phyloP scores from a whole-genome alignment of 176 grass and related monocot genomes.

The Oryza glumipatula region DNA sequence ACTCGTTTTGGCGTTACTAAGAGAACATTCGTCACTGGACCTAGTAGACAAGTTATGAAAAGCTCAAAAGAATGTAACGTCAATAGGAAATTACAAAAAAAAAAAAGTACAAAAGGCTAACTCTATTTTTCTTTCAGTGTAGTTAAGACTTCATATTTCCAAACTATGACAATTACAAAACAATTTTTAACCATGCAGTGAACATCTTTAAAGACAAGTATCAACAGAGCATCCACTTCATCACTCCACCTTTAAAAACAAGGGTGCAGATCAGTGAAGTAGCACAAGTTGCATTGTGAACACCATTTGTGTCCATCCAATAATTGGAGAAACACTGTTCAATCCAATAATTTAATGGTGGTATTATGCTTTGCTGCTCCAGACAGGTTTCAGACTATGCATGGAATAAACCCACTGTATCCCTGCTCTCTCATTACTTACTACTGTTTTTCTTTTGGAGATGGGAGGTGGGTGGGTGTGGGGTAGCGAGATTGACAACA shows the following conservation, averaged over 20 bases:
- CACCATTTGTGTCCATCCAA: not conserved
- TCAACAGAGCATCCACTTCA: not conserved
- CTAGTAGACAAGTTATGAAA: slow-evolving; percentile 39
- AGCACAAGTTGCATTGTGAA: not conserved
- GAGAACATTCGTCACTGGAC: slow-evolving; percentile 67
- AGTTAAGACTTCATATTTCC: not conserved
- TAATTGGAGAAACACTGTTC: not conserved
- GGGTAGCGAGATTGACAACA: too few relatives aligned
- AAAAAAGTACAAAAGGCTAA: not conserved
- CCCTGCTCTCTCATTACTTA: too few relatives aligned
- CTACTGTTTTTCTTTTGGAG: too few relatives aligned
- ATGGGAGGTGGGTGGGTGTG: too few relatives aligned
- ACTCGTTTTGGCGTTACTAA: slow-evolving; percentile 51
- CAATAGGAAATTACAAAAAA: not conserved
- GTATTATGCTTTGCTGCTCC: not conserved
- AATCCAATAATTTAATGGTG: not conserved
- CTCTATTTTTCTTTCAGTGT: not conserved
- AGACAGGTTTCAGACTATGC: not conserved
- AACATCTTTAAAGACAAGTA: not conserved
- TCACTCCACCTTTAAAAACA: not conserved
- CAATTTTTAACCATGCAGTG: not conserved
- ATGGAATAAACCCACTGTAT: not conserved
- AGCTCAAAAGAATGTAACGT: not conserved
- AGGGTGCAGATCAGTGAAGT: not conserved
- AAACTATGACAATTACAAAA: not conserved